Evolutionary conservation across 331 rosid species (phyloP).

Genomic region (Telfairia occidentalis): DNA sequence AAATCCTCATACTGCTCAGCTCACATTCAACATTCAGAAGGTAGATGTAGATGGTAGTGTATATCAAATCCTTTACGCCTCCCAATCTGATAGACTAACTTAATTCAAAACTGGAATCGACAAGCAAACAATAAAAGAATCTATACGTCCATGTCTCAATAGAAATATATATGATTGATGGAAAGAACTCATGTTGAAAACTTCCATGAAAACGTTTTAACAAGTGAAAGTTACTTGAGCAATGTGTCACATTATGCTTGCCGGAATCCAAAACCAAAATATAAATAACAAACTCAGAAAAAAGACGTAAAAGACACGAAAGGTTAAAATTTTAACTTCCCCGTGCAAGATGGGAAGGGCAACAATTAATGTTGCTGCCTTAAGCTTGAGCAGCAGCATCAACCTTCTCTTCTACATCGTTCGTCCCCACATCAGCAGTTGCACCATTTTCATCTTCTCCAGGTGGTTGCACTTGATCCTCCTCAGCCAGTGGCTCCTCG

Average conservation of each 20-base stretch:
- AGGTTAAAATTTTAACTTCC: neutral
- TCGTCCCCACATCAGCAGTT: conserved; percentile 25
- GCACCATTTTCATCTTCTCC: conserved; percentile 47
- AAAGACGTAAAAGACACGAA: neutral
- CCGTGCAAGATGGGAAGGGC: neutral
- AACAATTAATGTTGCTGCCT: neutral
- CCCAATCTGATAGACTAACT: neutral
- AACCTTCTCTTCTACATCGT: conserved; percentile 46
- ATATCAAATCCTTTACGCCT: neutral
- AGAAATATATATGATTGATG: neutral
- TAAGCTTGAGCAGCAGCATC: conserved; percentile 33
- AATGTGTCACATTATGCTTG: conserved; percentile 9
- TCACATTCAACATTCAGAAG: neutral
- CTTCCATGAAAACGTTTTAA: neutral
- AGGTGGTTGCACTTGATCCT: conserved; percentile 80
- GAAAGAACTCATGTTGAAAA: conserved; percentile 2
- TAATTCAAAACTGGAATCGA: neutral
- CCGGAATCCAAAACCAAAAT: conserved; percentile 5
- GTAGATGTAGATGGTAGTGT: neutral
- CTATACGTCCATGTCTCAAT: neutral
- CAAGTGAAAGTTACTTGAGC: neutral
- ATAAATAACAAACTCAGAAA: neutral
- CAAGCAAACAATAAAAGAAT: neutral
- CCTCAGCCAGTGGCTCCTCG: conserved; percentile 89
- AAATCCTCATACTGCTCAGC: neutral